A percentile compares a stretch with the other conserved stretches of the same genome.
Conservation (phyloP, 345 rosid genomes). For the Rhodamnia rubescens region DNA sequence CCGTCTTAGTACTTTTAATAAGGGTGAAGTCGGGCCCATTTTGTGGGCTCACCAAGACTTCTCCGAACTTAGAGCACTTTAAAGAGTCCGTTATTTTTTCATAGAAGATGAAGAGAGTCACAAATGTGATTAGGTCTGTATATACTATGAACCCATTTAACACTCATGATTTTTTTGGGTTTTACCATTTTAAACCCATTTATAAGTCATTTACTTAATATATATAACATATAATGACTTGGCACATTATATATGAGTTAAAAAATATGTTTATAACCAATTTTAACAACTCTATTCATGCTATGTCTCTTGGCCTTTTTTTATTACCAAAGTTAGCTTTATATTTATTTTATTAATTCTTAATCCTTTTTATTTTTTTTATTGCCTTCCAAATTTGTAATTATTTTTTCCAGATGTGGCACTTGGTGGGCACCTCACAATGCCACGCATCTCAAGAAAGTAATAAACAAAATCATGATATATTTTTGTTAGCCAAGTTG, state of each 20-base stretch:
- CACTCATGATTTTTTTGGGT: no score
- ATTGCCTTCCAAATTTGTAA: not conserved
- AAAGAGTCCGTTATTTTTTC: not conserved
- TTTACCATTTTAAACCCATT: no score
- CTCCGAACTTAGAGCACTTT: not conserved
- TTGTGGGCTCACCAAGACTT: not conserved
- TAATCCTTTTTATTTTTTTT: not conserved
- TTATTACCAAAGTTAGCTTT: not conserved
- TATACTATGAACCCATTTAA: no score
- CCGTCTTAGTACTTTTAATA: not conserved
- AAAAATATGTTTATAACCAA: no score
- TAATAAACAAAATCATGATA: not conserved
- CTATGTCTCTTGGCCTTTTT: not conserved
- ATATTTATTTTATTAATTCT: not conserved
- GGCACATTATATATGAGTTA: no score
- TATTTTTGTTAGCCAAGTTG: no score
- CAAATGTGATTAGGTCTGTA: no score
- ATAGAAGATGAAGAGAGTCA: accelerated
- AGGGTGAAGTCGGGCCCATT: not conserved
- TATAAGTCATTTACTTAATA: no score
- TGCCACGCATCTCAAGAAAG: not conserved
- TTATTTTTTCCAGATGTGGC: not conserved
- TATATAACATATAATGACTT: no score
- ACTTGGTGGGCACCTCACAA: not conserved
- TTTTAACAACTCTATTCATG: no score